phyloP scores from a whole-genome alignment of 495 filamentous ascomycete species.

The Durotheca rogersii region DNA sequence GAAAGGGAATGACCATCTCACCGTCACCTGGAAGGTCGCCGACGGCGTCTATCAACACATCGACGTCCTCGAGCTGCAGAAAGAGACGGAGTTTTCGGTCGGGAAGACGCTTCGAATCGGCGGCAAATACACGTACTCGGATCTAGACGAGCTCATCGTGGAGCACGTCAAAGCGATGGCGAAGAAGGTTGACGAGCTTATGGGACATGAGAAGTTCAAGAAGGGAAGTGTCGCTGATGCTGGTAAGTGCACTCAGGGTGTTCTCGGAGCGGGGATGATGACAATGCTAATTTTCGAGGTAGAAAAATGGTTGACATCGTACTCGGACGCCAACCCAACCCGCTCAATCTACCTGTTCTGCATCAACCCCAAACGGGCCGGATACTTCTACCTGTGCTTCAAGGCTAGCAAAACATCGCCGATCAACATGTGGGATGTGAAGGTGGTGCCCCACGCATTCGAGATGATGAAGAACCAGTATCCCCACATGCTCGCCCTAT shows the following conservation, averaged over 20 bases:
- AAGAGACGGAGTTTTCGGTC: slow-evolving; percentile 92
- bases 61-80: slow-evolving; percentile 93
- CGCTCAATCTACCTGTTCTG: slow-evolving; percentile 94
- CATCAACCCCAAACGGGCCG: slow-evolving; percentile 84
- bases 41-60: slow-evolving; percentile 95
- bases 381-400: slow-evolving; percentile 94
- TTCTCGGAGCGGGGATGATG: neutral
- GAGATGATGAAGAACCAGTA: slow-evolving; percentile 84
- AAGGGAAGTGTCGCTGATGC: slow-evolving; percentile 74
- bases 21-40: slow-evolving; percentile 97
- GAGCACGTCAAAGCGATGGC: slow-evolving; percentile 97
- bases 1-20: slow-evolving; percentile 90
- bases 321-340: slow-evolving; percentile 92
- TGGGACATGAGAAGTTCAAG: slow-evolving; percentile 87
- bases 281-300: slow-evolving; percentile 38
- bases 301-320: slow-evolving; percentile 95
- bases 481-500: slow-evolving; percentile 89
- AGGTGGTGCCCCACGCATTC: slow-evolving; percentile 82
- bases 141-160: slow-evolving; percentile 96
- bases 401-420: slow-evolving; percentile 76
- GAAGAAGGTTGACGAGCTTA: slow-evolving; percentile 95
- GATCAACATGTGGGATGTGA: slow-evolving; percentile 80
- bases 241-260: slow-evolving; percentile 59
- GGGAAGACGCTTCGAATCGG: slow-evolving; percentile 80
- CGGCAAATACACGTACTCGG: slow-evolving; percentile 84